These are phyloP conservation scores for Psilocybe sp. DNA, from an alignment of 768 basidiomycete species.

Conservation along the genomic window DNA sequence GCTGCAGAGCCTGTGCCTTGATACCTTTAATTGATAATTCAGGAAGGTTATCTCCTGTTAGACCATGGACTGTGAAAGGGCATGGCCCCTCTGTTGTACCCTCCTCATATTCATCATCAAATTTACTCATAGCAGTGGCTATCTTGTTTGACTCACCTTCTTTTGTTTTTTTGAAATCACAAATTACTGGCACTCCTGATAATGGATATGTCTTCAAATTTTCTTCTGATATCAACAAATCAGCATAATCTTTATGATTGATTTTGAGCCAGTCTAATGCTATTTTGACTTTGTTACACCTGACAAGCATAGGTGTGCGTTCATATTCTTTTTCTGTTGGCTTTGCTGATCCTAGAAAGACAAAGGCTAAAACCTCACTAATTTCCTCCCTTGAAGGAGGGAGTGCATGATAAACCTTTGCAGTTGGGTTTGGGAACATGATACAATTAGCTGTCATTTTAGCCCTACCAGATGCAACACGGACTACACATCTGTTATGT, in stretches of 20 bases:
- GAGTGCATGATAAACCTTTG: neutral
- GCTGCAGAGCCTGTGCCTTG: slow-evolving; percentile 21
- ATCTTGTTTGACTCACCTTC: slow-evolving; percentile 14
- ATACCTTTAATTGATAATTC: slow-evolving; percentile 13
- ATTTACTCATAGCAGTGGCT: slow-evolving; percentile 20
- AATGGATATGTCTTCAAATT: slow-evolving; percentile 22
- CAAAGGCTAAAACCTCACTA: slow-evolving; percentile 28
- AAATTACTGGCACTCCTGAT: slow-evolving; percentile 17
- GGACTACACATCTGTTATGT: slow-evolving; percentile 21
- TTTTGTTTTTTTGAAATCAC: slow-evolving; percentile 15
- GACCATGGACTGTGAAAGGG: slow-evolving; percentile 35
- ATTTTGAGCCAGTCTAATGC: slow-evolving; percentile 34
- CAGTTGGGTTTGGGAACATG: neutral
- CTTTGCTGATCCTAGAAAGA: slow-evolving; percentile 27
- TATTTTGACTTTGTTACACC: slow-evolving; percentile 15
- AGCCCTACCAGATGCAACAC: slow-evolving; percentile 17
- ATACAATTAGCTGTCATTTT: slow-evolving; percentile 20
- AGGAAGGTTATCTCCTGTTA: slow-evolving; percentile 23
- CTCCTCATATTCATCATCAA: slow-evolving; percentile 25
- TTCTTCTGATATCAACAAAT: slow-evolving; percentile 24
- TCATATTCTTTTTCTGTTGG: slow-evolving; percentile 24
- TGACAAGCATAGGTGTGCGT: slow-evolving; percentile 24
- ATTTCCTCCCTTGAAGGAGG: slow-evolving; percentile 12
- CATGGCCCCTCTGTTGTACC: slow-evolving; percentile 28
- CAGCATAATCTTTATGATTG: slow-evolving; percentile 31